phyloP scores from a whole-genome alignment of 345 rosid genomes.

The Microcos paniculata region DNA sequence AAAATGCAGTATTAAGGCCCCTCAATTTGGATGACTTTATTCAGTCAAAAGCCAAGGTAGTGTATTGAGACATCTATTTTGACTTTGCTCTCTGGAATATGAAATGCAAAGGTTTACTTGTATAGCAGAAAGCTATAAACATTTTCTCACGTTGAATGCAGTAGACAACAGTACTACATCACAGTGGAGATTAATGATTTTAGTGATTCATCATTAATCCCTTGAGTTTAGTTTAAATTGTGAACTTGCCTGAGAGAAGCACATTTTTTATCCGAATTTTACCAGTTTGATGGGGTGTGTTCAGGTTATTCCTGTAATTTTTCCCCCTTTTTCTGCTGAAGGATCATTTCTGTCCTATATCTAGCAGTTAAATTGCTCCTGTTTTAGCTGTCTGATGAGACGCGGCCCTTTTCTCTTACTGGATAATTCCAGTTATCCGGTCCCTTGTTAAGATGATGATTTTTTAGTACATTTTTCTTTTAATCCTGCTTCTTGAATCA shows the following conservation, averaged over 20 bases:
- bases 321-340: not conserved
- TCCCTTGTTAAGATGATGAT: not conserved
- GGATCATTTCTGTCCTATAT: too few relatives aligned
- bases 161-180: not conserved
- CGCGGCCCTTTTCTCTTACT: not conserved
- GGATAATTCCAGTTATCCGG: not conserved
- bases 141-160: not conserved
- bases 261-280: not conserved
- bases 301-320: not conserved
- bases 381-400: not conserved
- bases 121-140: too few relatives aligned
- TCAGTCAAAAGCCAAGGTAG: conserved; percentile 86
- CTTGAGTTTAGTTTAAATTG: not conserved
- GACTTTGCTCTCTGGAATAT: not conserved
- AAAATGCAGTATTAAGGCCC: conserved; percentile 48
- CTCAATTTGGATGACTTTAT: conserved; percentile 79
- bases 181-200: not conserved
- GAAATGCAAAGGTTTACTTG: not conserved
- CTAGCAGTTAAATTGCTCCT: not conserved
- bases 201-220: not conserved
- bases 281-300: not conserved
- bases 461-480: not conserved
- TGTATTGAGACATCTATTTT: not conserved
- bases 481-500: not conserved
- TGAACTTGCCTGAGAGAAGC: not conserved